These are phyloP conservation scores for Postia placenta DNA, from an alignment of 768 basidiomycete species.

Conservation along the genomic window DNA sequence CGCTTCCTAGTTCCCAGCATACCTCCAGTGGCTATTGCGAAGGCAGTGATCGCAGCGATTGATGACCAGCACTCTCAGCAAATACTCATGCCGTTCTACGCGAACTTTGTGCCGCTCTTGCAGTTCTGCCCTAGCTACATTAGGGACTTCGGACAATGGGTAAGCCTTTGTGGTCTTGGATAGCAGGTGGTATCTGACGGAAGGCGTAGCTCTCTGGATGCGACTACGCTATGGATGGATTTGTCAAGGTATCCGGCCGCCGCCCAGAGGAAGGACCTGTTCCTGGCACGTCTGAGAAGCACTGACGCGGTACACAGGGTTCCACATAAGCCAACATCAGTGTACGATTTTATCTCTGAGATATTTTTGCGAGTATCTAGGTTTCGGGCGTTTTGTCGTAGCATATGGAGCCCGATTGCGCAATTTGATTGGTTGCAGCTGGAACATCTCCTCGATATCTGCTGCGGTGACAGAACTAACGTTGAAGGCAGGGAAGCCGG, in stretches of 20 bases:
- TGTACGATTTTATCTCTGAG: neutral
- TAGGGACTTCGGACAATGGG: constrained; percentile 74
- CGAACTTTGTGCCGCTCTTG: constrained; percentile 51
- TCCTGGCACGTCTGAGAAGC: constrained; percentile 3
- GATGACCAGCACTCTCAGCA: constrained; percentile 74
- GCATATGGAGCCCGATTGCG: neutral
- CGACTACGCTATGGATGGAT: constrained; percentile 65
- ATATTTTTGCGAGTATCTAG: neutral
- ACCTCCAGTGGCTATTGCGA: constrained; percentile 69
- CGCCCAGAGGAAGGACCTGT: constrained; percentile 48
- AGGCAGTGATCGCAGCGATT: constrained; percentile 73
- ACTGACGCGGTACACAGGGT: neutral
- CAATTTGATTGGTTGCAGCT: neutral
- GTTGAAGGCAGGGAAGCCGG: neutral
- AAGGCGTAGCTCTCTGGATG: constrained; percentile 56
- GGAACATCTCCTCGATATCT: neutral
- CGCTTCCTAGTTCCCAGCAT: constrained; percentile 76
- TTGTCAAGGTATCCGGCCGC: constrained; percentile 57
- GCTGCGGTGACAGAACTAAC: neutral
- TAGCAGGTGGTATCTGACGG: too few relatives aligned
- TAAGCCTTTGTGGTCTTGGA: too few relatives aligned
- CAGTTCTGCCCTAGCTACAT: constrained; percentile 62
- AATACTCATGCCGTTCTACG: constrained; percentile 70
- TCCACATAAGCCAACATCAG: neutral
- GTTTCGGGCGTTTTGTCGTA: neutral